A percentile compares a stretch with the other conserved stretches of the same genome.
Conservation (phyloP, 2,329 filamentous ascomycete species). For the Chaetomium globosum region DNA sequence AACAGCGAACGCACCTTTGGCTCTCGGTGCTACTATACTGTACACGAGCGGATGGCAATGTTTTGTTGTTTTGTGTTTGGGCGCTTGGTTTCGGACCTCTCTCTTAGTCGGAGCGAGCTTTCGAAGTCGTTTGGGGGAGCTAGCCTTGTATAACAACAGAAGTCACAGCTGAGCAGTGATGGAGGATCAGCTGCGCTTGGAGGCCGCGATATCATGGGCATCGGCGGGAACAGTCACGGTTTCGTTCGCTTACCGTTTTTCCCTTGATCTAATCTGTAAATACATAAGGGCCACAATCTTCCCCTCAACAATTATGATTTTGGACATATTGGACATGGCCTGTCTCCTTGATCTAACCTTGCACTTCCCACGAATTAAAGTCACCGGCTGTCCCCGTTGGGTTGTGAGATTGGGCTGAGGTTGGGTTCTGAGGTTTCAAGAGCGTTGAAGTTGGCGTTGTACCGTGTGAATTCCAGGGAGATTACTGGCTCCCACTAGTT, state of each 20-base stretch:
- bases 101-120: conserved; percentile 1
- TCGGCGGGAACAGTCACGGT: not conserved
- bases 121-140: not conserved
- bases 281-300: not conserved
- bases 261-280: conserved; percentile 1
- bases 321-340: not conserved
- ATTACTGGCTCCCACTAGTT: too few relatives aligned
- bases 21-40: conserved; percentile 8
- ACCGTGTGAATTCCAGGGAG: not conserved
- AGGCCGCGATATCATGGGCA: not conserved
- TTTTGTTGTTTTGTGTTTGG: conserved; percentile 22
- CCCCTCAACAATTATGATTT: not conserved
- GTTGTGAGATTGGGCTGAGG: not conserved
- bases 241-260: not conserved
- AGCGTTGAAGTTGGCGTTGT: too few relatives aligned
- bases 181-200: not conserved
- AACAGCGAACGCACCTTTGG: not conserved
- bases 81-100: conserved; percentile 15
- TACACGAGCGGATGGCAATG: conserved; percentile 8
- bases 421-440: not conserved
- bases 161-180: not conserved
- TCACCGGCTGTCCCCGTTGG: not conserved
- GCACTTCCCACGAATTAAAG: not conserved
- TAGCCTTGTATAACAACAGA: conserved; percentile 18
- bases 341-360: not conserved